Conservation (phyloP, 805 yeast genomes). For the Candida endomychidarum region DNA sequence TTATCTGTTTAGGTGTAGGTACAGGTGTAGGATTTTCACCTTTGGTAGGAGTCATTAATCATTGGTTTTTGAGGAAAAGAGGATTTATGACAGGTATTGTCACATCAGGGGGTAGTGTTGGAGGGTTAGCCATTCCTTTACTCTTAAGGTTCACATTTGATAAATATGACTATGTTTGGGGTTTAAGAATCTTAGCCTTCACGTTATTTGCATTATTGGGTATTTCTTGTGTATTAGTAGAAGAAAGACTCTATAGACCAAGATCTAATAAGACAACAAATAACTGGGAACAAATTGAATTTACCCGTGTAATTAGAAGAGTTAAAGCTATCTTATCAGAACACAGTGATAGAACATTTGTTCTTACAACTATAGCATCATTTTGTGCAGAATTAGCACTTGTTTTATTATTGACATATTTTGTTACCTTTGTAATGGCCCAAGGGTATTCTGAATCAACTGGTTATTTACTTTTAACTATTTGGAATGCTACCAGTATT, state of each 20-base stretch:
- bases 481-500: slow-evolving; percentile 47
- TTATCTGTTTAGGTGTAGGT: slow-evolving; percentile 58
- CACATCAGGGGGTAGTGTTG: slow-evolving; percentile 66
- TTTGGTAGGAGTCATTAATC: slow-evolving; percentile 58
- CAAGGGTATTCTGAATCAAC: slow-evolving; percentile 46
- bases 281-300: slow-evolving; percentile 2
- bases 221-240: slow-evolving; percentile 24
- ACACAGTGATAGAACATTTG: slow-evolving; percentile 20
- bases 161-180: slow-evolving; percentile 56
- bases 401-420: slow-evolving; percentile 52
- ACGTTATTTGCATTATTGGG: slow-evolving; percentile 27
- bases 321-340: slow-evolving; percentile 4
- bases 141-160: slow-evolving; percentile 47
- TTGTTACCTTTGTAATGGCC: slow-evolving; percentile 55
- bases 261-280: neutral
- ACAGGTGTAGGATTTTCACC: slow-evolving; percentile 62
- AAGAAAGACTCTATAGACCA: slow-evolving; percentile 24
- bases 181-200: slow-evolving; percentile 49
- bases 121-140: slow-evolving; percentile 63
- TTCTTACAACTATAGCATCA: slow-evolving; percentile 29
- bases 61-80: slow-evolving; percentile 62
- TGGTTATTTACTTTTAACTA: slow-evolving; percentile 46
- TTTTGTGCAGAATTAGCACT: slow-evolving; percentile 52
- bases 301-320: neutral
- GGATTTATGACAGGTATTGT: slow-evolving; percentile 60